A percentile compares a stretch with the other conserved stretches of the same genome.
Evolutionary conservation across 202 grass and related monocot genomes (phyloP).

Genomic region (Digitaria exilis): DNA sequence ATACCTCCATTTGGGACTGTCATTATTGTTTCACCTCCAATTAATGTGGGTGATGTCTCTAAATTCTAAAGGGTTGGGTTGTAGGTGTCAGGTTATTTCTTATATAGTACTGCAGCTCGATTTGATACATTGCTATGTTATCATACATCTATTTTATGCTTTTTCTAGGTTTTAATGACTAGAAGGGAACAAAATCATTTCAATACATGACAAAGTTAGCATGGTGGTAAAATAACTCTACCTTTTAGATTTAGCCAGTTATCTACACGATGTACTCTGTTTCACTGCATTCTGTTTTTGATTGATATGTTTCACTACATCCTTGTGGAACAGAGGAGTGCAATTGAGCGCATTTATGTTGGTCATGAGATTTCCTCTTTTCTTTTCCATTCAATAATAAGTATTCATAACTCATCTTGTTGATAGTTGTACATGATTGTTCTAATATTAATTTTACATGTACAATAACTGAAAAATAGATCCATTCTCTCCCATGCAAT

Average conservation of each 20-base stretch:
- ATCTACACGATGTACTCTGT: background rate
- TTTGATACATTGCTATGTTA: background rate
- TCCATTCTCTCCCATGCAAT: background rate
- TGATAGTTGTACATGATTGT: background rate
- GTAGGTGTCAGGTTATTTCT: background rate
- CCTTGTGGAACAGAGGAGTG: background rate
- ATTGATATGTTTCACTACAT: too few species aligned
- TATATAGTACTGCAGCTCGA: background rate
- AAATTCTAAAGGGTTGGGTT: background rate
- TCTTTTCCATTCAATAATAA: background rate
- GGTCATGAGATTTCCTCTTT: background rate
- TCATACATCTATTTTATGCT: background rate
- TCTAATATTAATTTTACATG: background rate
- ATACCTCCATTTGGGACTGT: background rate
- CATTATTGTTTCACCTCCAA: background rate
- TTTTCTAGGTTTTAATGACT: background rate
- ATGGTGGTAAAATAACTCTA: background rate
- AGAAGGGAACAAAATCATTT: background rate
- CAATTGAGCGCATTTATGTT: background rate
- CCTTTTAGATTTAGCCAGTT: background rate
- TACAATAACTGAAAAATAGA: background rate
- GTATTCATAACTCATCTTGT: background rate
- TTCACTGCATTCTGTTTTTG: too few species aligned
- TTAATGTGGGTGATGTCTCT: background rate
- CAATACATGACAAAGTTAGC: background rate